phyloP scores from a whole-genome alignment of 2,329 filamentous ascomycete species.

The Arthroderma sp. region DNA sequence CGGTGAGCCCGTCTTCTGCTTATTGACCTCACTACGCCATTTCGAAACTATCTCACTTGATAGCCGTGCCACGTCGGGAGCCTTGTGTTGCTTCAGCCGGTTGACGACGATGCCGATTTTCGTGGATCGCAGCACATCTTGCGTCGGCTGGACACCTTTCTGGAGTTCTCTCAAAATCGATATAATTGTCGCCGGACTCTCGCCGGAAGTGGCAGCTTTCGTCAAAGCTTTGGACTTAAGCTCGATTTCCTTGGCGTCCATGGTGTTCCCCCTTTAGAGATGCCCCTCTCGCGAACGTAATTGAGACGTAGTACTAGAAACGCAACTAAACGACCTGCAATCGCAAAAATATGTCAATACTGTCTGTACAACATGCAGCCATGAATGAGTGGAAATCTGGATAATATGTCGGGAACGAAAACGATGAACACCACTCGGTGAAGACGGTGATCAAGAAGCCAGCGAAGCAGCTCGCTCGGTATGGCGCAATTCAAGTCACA shows the following conservation, averaged over 20 bases:
- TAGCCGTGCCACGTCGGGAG: slow-evolving; percentile 55
- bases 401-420: too few relatives aligned
- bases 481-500: too few relatives aligned
- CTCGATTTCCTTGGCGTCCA: slow-evolving; percentile 74
- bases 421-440: too few relatives aligned
- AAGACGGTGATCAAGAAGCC: too few relatives aligned
- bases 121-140: slow-evolving; percentile 83
- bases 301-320: neutral
- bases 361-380: too few relatives aligned
- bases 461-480: too few relatives aligned
- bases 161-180: slow-evolving; percentile 65
- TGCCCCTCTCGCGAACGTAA: neutral
- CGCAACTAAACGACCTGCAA: neutral
- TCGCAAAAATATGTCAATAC: too few relatives aligned
- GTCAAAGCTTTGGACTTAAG: slow-evolving; percentile 63
- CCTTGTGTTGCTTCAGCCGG: slow-evolving; percentile 69
- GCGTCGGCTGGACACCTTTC: slow-evolving; percentile 67
- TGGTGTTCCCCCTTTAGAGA: slow-evolving; percentile 22
- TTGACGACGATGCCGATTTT: slow-evolving; percentile 82
- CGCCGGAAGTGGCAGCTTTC: slow-evolving; percentile 64
- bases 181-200: slow-evolving; percentile 59
- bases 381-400: too few relatives aligned
- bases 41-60: slow-evolving; percentile 75
- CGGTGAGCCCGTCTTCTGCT: slow-evolving; percentile 31
- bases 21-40: slow-evolving; percentile 35